Base-by-base conservation (phyloP, 1,284 basidiomycete genomes). In the Cystobasidiaceae sp. region DNA sequence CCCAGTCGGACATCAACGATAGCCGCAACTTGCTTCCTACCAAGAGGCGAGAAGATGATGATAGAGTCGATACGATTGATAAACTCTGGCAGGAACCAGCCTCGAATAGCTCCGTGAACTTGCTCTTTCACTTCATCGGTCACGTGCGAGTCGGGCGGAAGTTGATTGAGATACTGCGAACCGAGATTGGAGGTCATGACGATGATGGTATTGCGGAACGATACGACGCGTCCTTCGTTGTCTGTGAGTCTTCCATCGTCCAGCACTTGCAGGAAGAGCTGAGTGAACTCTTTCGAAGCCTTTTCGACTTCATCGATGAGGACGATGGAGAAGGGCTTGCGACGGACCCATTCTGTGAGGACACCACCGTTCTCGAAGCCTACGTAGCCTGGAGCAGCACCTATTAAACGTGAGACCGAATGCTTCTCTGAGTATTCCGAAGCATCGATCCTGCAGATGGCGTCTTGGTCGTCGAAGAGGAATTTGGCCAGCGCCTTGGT, bases 341-440 rank as follows among this genome's bases (percentile, higher is more conserved):
- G 70, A 27, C 76, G 71, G 21, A 77, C 73, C n/a, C 71, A 74
- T 51, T 79, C 78, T 2, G 60, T 62, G 32, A 69, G 41, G 8
- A 49, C 45, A 32, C 67, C 67, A 27, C 67, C 80, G 77, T 96
- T 90, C 73, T 97, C 92, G 72, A 91, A 90, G 2, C 93, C 94
- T 19, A 97, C 87, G 72, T 93, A 96, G 6, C 93, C 82, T 1
- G 82, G 81, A 0, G 81, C 81, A n/a, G 80, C 72, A 66, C 81
- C 81, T 57, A 84, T 80, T 6, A 84, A 75, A 15, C 82, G 75
- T 15, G 80, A 79, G 69, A 82, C 79, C 30, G 79, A 76, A 74
- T 83, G 82, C 72, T 81, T 80, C 72, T 83, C 82, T 2, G 75
- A 76, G 67, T 79, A 80, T 68, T 80, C 79, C 56, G 78, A 80